Base-by-base conservation (phyloP, 1,284 basidiomycete genomes). In the Sporisorium graminicola region DNA sequence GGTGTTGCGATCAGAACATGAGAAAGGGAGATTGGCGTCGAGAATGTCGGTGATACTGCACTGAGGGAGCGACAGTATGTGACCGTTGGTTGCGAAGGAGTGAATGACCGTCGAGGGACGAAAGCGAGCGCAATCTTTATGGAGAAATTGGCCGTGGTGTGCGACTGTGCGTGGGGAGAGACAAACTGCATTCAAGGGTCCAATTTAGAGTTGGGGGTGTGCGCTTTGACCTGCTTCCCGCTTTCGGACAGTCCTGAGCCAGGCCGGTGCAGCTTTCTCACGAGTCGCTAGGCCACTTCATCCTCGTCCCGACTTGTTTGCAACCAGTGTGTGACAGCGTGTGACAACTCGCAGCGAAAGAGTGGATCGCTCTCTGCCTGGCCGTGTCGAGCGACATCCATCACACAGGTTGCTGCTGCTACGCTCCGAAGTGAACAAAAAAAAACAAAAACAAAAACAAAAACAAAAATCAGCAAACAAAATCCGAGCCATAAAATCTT, bases 141-240 rank as follows among this genome's bases (percentile, higher is more conserved):
- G 10, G 49, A 18, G n/a, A 40, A 8, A 14, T 3, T 14, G 10
- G 35, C 8, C 16, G 7, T 49, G 47, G 27, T 49, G 27, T 16
- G n/a, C n/a, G n/a, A n/a, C n/a, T n/a, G n/a, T n/a, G n/a, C n/a
- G n/a, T n/a, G 18, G 10, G 18, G 14, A 29, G 53, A 49, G 24
- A 26, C 22, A 24, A 49, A 58, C 50, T 53, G 50, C 62, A 58
- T 65, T 65, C 53, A 56, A 65, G 57, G 63, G 63, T 64, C 52
- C 52, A 54, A 18, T 24, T 13, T 51, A 2, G 27, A 31, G 27
- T 49, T 5, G 16, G 2, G 26, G 4, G 27, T 49, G 26, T 50
- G 49, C 49, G 49, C 49, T 50, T 50, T 31, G 49, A 29, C 49
- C 49, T 2, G 29, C 35, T 53, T 33, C 13, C 31, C 51, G 31